Conservation (phyloP, 2,329 filamentous ascomycete genomes). For the Fusarium abutilonis region DNA sequence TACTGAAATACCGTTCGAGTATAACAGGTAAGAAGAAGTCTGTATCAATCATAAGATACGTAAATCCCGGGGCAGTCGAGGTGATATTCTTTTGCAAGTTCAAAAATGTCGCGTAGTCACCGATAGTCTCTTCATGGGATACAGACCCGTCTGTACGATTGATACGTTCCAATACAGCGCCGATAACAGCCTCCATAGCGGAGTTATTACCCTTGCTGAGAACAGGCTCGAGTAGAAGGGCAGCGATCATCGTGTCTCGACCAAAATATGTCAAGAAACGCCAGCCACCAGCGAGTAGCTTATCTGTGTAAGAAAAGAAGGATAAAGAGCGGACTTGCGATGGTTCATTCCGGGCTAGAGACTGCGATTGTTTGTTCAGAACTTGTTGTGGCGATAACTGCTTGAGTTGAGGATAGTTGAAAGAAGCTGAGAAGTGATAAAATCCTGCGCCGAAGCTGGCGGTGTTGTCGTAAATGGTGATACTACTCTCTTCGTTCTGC, state of each 20-base stretch:
- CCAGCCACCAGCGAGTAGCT: conserved; percentile 72
- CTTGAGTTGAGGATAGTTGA: conserved; percentile 69
- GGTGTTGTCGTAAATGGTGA: conserved; percentile 52
- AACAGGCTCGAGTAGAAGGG: conserved; percentile 66
- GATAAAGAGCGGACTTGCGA: conserved; percentile 52
- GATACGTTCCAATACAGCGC: conserved; percentile 68
- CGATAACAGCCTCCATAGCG: conserved; percentile 69
- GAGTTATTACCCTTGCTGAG: conserved; percentile 64
- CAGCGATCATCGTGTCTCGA: conserved; percentile 70
- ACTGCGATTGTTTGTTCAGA: conserved; percentile 58
- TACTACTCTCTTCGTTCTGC: conserved; percentile 35
- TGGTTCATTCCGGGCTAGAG: conserved; percentile 53
- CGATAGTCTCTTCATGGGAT: conserved; percentile 73
- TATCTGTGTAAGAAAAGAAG: conserved; percentile 71
- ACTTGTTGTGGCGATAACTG: conserved; percentile 62
- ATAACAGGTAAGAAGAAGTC: conserved; percentile 69
- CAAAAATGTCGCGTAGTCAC: conserved; percentile 70
- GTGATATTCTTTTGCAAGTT: conserved; percentile 63
- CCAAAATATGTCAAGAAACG: conserved; percentile 74
- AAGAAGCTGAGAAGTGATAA: conserved; percentile 67
- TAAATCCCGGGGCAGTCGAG: conserved; percentile 63
- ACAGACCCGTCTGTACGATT: conserved; percentile 68
- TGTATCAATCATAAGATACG: conserved; percentile 71
- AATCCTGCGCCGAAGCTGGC: conserved; percentile 61
- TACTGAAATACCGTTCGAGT: conserved; percentile 68